Evolutionary conservation across 768 basidiomycete species (phyloP), one percentile per base, ranked within the genome.

Genomic region (Kwoniella bestiolae): DNA sequence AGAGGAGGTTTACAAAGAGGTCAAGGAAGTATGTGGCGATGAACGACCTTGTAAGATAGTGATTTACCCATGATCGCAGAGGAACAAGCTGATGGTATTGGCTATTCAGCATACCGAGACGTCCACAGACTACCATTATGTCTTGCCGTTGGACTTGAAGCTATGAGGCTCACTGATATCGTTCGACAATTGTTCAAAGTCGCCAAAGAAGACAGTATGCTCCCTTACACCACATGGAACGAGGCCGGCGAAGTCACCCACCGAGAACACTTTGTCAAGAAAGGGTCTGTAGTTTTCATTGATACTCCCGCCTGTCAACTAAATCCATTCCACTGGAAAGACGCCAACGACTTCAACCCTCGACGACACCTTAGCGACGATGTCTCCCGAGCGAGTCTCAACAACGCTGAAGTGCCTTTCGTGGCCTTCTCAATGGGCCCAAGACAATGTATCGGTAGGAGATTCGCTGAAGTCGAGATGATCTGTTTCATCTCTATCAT

Each of bases 1-100:
- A 62, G 75, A 79, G 14, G 66, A 63, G 52, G 45, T 78, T 21
- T 69, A 65, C 64, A 60, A 77, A 29, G 73, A 79, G 56, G 55
- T 79, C 32, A 41, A 28, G 9, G 55, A 66, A 6, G 70, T 69
- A 5, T 69, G 68, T 26, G 73, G 72, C 4, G 69, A 66, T 16
- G 69, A 65, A 9, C 12, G 28, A 14, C 69, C 72, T 16, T 63
- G 72, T 74, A 35, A 66, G 72, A 5, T 28, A 6, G 34, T n/a
- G n/a, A n/a, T n/a, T n/a, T n/a, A n/a, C n/a, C n/a, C n/a, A n/a
- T n/a, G n/a, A n/a, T n/a, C n/a, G n/a, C n/a, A n/a, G n/a, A n/a
- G n/a, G n/a, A n/a, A n/a, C n/a, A n/a, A 26, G 29, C 50, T 62
- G 50, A 51, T 26, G 18, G 11, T 16, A 16, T 18, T 8, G 14